phyloP scores from a whole-genome alignment of 2,329 filamentous ascomycete genomes.

The Mycocentrospora acerina region DNA sequence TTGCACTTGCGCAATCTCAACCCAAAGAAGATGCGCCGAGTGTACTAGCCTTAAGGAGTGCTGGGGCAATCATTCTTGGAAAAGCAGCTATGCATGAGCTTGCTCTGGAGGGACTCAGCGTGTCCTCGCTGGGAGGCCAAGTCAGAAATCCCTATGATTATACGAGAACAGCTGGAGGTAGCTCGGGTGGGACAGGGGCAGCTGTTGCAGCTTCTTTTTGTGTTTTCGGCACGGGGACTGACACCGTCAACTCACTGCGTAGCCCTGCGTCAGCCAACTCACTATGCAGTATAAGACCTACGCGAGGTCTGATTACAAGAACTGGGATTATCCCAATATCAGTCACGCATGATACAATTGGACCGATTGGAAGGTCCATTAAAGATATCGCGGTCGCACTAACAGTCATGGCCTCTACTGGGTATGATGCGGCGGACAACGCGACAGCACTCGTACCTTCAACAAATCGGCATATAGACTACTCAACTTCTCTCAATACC shows the following conservation, averaged over 20 bases:
- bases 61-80: conserved; percentile 58
- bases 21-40: conserved; percentile 54
- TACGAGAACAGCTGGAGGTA: conserved; percentile 65
- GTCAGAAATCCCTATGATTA: conserved; percentile 67
- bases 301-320: conserved; percentile 53
- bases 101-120: conserved; percentile 63
- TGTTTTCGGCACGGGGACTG: conserved; percentile 60
- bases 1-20: conserved; percentile 51
- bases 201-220: conserved; percentile 61
- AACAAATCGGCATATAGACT: conserved; percentile 48
- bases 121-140: conserved; percentile 65
- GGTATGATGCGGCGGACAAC: conserved; percentile 56
- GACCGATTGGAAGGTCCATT: conserved; percentile 56
- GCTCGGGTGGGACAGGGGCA: conserved; percentile 63
- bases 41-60: conserved; percentile 51
- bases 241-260: conserved; percentile 62
- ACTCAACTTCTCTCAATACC: conserved; percentile 44
- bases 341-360: conserved; percentile 58
- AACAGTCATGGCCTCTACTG: conserved; percentile 55
- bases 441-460: conserved; percentile 52
- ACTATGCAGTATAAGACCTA: conserved; percentile 62
- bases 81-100: conserved; percentile 64
- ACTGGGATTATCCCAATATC: conserved; percentile 59
- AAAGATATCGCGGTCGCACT: conserved; percentile 55
- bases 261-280: conserved; percentile 64